Base-by-base conservation (phyloP, 768 basidiomycete species). In the Mrakia hoshinonis region DNA sequence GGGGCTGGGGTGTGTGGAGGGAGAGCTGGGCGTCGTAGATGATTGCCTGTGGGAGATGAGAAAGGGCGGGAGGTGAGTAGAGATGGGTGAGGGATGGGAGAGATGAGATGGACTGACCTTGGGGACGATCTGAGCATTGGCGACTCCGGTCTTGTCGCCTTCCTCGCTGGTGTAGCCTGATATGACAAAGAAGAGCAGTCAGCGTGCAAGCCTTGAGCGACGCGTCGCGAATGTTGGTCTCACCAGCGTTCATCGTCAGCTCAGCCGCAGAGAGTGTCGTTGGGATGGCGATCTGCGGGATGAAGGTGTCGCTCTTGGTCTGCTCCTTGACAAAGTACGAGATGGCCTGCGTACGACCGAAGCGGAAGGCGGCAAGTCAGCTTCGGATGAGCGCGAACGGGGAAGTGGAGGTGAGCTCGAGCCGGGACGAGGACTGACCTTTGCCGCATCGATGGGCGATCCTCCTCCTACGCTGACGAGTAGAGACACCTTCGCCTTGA, bases 11-110 rank as follows among this genome's bases (percentile, higher is more conserved):
- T 0, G 90, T 91, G 3, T 82, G 78, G 52, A 89, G 79, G 0
- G 89, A 88, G 52, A 91, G 80, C 77, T 89, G 85, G 15, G 88
- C 87, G 77, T 91, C 90, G 38, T 90, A 83, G 70, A 91, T 88
- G 76, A 92, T 83, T 9, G 87, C 89, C 71, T 74, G 72, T 24
- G 29, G 26, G 15, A 43, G 39, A 65, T 31, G 48, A n/a, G 9
- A 34, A 12, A 34, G 24, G 7, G 4, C 9, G 7, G 31, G 26
- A 18, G 18, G 4, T 64, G 20, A 64, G 62, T 12, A 24, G 43
- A 3, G 36, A 22, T 13, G 24, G 11, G 4, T 60, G 64, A 15
- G 22, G 26, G 49, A 4, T 31, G 6, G 46, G 49, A 26, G 3
- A 34, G 13, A 4, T 22, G 20, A 22, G 38, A 34, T 34, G 47